Percentiles rank a stretch among this genome's conserved stretches.
Evolutionary conservation across 1,284 basidiomycete genomes (phyloP).

Genomic region (Microbotryum lychnidis-dioicae): DNA sequence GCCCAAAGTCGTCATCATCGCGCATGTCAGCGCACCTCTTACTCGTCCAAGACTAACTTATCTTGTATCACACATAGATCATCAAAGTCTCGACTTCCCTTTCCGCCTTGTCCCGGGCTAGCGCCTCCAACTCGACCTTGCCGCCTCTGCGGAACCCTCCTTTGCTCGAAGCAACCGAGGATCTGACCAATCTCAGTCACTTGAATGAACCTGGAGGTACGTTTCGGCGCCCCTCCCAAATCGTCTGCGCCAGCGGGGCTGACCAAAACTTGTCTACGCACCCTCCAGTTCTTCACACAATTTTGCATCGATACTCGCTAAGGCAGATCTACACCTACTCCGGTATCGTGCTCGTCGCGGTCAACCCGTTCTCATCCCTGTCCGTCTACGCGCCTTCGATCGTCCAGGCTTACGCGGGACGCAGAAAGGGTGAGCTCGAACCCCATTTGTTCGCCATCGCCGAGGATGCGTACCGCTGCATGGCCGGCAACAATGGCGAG

Average conservation of each 20-base stretch:
- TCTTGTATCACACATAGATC: too few species aligned
- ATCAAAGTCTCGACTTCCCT: too few species aligned
- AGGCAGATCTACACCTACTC: conserved; percentile 99
- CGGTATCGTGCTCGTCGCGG: conserved; percentile 92
- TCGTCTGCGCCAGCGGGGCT: background rate
- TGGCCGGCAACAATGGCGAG: conserved; percentile 55
- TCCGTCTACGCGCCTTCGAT: conserved; percentile 76
- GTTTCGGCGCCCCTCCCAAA: conserved; percentile 32
- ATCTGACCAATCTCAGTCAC: conserved; percentile 94
- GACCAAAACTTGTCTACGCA: background rate
- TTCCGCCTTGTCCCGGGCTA: conserved; percentile 10
- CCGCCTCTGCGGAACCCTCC: conserved; percentile 96
- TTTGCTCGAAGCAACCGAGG: conserved; percentile 89
- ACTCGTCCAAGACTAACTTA: too few species aligned
- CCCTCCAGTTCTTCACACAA: conserved; percentile 79
- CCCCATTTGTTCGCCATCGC: conserved; percentile 98
- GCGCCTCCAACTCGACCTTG: conserved; percentile 41
- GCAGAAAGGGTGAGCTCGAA: conserved; percentile 87
- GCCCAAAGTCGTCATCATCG: too few species aligned
- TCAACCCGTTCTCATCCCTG: conserved; percentile 84
- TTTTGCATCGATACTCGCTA: conserved; percentile 90
- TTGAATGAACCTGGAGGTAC: conserved; percentile 93
- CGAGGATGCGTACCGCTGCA: conserved; percentile 96
- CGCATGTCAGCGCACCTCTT: too few species aligned
- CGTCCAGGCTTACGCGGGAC: conserved; percentile 92